Evolutionary conservation across 345 rosid genomes (phyloP), one percentile per base, ranked within the genome.

Genomic region (Punica granatum): DNA sequence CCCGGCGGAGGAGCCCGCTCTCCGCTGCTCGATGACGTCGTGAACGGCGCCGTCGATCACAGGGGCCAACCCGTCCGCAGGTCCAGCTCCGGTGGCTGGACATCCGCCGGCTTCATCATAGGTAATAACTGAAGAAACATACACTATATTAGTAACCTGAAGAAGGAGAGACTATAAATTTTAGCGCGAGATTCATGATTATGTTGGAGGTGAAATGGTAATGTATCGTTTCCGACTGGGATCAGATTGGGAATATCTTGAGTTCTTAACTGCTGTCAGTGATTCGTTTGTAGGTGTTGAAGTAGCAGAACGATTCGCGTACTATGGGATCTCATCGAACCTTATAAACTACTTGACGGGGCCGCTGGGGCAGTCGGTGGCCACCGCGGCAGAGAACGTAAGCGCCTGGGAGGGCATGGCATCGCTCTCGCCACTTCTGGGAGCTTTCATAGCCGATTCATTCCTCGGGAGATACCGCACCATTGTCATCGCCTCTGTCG

Each of bases 361-460:
- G 41, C 87, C 88, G 35, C 70, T 86, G 39, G 89, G 90, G 6
- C 80, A 85, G 85, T 83, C 90, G 0, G 76, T 77, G 63, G 86
- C 89, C 2, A 46, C 76, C 34, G 96, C 90, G 21, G 92, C 90
- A 8, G 87, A 77, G 30, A 81, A 84, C 28, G 77, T 85, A 36
- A 89, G 85, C 63, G 81, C 76, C 14, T 89, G 90, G 80, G 68
- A 64, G 3, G 96, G 90, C 26, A 87, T 80, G 14, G 68, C 81
- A 3, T 71, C 81, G 73, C 72, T 89, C 56, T 65, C 83, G 34
- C 87, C 92, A 1, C 77, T 90, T 14, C 75, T 86, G 8, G 88
- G 93, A 33, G 96, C 84, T 4, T 86, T 88, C 66, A 1, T 86
- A 3, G 88, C 97, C 32, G 97, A 90, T 60, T 60, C 90, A 6